Evolutionary conservation across 148 eudicot genomes (phyloP).

Genomic region (Suaeda aralocaspica): DNA sequence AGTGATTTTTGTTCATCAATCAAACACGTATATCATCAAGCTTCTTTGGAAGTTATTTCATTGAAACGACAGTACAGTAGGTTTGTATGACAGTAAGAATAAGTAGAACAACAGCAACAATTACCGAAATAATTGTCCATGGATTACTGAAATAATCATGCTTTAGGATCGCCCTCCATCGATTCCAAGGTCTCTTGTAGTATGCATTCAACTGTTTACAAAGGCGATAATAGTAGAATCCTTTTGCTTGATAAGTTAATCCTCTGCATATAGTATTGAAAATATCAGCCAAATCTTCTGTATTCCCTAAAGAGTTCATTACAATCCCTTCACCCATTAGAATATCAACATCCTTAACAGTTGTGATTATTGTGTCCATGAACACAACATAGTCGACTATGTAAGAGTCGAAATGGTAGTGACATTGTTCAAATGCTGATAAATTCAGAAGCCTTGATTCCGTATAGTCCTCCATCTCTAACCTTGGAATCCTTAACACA

Average conservation of each 20-base stretch:
- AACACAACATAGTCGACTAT: slow-evolving; percentile 29
- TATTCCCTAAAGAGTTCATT: slow-evolving; percentile 12
- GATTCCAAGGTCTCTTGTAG: slow-evolving; percentile 26
- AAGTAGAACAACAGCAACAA: slow-evolving; percentile 30
- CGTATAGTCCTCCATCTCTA: slow-evolving; percentile 28
- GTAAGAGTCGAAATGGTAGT: slow-evolving; percentile 27
- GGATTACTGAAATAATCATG: slow-evolving; percentile 39
- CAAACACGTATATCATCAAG: too few relatives aligned
- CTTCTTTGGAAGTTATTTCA: too few relatives aligned
- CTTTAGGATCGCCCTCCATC: slow-evolving; percentile 22
- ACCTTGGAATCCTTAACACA: slow-evolving; percentile 18
- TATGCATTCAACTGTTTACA: slow-evolving; percentile 21
- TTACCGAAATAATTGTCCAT: slow-evolving; percentile 37
- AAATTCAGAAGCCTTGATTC: slow-evolving; percentile 19
- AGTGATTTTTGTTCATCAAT: too few relatives aligned
- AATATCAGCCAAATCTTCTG: slow-evolving; percentile 22
- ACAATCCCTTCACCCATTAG: slow-evolving; percentile 21
- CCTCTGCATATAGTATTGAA: slow-evolving; percentile 28
- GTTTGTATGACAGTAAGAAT: slow-evolving; percentile 36
- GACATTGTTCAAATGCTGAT: slow-evolving; percentile 31
- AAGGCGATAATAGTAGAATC: slow-evolving; percentile 24
- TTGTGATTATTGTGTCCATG: slow-evolving; percentile 27
- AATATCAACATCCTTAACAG: slow-evolving; percentile 25
- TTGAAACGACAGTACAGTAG: slow-evolving; percentile 8
- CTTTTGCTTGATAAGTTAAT: slow-evolving; percentile 12